Evolutionary conservation across 257 asterid genomes (phyloP), one percentile per base, ranked within the genome.

Genomic region (Scutellaria barbata): DNA sequence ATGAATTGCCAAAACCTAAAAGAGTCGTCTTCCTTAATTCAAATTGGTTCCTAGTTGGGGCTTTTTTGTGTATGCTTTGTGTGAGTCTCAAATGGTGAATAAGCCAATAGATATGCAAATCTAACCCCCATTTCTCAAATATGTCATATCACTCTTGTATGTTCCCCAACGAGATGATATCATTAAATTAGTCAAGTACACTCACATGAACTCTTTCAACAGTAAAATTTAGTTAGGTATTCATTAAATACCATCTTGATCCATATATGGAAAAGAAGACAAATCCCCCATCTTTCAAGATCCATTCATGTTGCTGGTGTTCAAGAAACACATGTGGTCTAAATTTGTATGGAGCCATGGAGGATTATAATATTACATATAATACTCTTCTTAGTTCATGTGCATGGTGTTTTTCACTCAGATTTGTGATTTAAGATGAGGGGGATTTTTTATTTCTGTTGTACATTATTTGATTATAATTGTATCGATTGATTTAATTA

Each of bases 121-220:
- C 61, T 76, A 76, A 78, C 82, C 41, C 76, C 81, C 81, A 74
- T 77, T 79, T 76, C 85, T 53, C 66, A 65, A 75, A 81, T 77
- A 68, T 63, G 88, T 81, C 86, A 68, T 73, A 81, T 82, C 88
- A 69, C 46, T 76, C 75, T 69, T 75, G 45, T 51, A 80, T 87
- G 88, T 84, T 82, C 89, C 90, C 89, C 72, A 69, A 84, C 63
- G 77, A 74, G 84, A 74, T 37, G 71, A 80, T 76, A 33, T 69
- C 92, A 82, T 76, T 87, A 65, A 85, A 78, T 81, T 71, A 68
- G 76, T 74, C 79, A 80, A 65, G 73, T 75, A 76, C 80, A 61
- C 74, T 78, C 85, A 81, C 84, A 79, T 80, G 81, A 82, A 69
- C 76, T 66, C 72, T 46, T 46, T 71, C 71, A 48, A 71, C 68